Percentiles rank a stretch among this genome's conserved stretches.
Evolutionary conservation across 495 filamentous ascomycete species (phyloP).

Genomic region (Lasiosphaeriaceae sp.): DNA sequence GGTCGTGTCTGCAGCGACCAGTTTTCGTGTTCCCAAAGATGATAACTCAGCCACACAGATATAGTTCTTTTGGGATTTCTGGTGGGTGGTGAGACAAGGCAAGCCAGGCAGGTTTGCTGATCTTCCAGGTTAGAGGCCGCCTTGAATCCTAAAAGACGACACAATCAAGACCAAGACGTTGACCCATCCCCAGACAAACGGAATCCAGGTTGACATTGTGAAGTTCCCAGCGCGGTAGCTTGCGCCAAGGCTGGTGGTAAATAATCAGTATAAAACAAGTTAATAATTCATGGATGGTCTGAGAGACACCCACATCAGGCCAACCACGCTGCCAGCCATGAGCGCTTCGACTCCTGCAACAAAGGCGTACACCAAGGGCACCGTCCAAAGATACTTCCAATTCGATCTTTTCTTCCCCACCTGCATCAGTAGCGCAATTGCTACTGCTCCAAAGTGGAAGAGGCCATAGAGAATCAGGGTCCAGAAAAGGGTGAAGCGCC

Average conservation of each 20-base stretch:
- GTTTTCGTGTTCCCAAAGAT: no score
- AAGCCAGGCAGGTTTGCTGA: background rate
- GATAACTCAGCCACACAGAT: no score
- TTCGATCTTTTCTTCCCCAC: conserved; percentile 49
- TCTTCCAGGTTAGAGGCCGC: conserved; percentile 56
- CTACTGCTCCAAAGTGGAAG: conserved; percentile 65
- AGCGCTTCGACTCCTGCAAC: conserved; percentile 78
- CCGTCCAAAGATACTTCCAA: conserved; percentile 72
- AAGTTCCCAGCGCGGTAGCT: conserved; percentile 87
- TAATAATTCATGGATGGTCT: background rate
- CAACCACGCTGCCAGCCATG: conserved; percentile 84
- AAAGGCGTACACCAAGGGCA: conserved; percentile 70
- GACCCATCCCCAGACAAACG: conserved; percentile 89
- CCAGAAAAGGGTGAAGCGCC: conserved; percentile 91
- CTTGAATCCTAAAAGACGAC: conserved; percentile 91
- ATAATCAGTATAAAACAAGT: conserved; percentile 15
- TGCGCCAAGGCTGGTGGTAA: conserved; percentile 64
- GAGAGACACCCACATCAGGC: conserved; percentile 68
- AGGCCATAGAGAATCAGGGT: conserved; percentile 67
- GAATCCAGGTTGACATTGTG: conserved; percentile 95
- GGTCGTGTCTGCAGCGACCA: no score
- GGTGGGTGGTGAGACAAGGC: background rate
- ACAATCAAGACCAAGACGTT: conserved; percentile 86
- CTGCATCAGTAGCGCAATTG: conserved; percentile 71
- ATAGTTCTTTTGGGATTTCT: no score